phyloP scores from a whole-genome alignment of 2,329 filamentous ascomycete genomes.

The Orbilia javanica region DNA sequence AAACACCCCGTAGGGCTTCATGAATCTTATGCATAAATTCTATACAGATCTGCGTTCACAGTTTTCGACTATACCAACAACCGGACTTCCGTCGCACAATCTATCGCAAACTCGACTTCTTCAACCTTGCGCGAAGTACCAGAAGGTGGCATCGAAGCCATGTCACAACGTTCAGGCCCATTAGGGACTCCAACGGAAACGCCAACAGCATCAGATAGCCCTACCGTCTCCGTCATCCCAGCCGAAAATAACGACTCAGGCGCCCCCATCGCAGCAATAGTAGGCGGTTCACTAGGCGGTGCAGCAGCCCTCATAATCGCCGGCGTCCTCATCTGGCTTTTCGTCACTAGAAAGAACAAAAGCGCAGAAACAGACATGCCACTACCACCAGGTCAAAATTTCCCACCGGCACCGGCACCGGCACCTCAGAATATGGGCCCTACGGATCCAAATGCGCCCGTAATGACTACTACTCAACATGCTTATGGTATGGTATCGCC shows the following conservation, averaged over 20 bases:
- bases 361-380: constrained; percentile 28
- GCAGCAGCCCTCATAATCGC: constrained; percentile 3
- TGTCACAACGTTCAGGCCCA: constrained; percentile 20
- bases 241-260: neutral
- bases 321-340: constrained; percentile 18
- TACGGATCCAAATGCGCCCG: neutral
- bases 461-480: neutral
- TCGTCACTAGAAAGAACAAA: constrained; percentile 4
- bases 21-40: neutral
- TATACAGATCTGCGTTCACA: constrained; percentile 38
- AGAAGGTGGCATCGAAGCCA: constrained; percentile 29
- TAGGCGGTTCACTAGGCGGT: constrained; percentile 44
- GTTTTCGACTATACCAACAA: constrained; percentile 57
- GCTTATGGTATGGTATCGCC: neutral
- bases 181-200: constrained; percentile 6
- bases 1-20: no score
- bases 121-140: constrained; percentile 46
- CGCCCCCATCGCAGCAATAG: constrained; percentile 23
- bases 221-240: neutral
- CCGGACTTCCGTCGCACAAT: constrained; percentile 37
- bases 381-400: constrained; percentile 7
- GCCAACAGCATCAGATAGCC: neutral
- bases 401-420: neutral
- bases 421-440: neutral
- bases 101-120: constrained; percentile 39